Percentiles rank a stretch among this genome's conserved stretches.
These are phyloP conservation scores for Haplosporangium gracile DNA, from an alignment of 192 early-diverging fungal species.

Conservation along the genomic window DNA sequence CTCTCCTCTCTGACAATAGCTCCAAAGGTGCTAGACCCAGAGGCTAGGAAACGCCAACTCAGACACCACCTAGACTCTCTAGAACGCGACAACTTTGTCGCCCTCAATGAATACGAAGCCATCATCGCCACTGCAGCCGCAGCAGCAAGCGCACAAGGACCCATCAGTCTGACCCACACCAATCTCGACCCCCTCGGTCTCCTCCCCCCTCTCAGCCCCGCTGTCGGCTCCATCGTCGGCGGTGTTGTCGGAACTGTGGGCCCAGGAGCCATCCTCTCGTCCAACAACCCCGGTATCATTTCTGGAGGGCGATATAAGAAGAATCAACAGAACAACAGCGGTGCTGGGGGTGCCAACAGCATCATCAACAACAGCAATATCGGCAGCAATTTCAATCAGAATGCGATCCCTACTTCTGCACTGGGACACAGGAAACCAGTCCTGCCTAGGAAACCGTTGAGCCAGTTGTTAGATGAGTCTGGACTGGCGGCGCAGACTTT, in stretches of 20 bases:
- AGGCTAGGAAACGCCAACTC: constrained; percentile 49
- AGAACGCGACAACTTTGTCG: constrained; percentile 67
- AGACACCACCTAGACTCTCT: constrained; percentile 64
- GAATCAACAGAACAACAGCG: background rate
- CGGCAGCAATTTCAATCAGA: background rate
- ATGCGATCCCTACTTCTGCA: background rate
- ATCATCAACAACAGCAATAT: background rate
- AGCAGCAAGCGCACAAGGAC: constrained; percentile 47
- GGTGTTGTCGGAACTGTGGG: constrained; percentile 44
- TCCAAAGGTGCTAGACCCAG: constrained; percentile 38
- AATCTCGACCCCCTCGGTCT: constrained; percentile 43
- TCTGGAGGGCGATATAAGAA: constrained; percentile 44
- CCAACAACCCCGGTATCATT: constrained; percentile 21
- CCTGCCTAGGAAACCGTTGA: constrained; percentile 37
- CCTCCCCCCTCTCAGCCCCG: constrained; percentile 32
- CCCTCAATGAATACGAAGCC: constrained; percentile 64
- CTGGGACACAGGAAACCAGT: constrained; percentile 34
- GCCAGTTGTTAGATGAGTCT: constrained; percentile 43
- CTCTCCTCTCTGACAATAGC: constrained; percentile 2
- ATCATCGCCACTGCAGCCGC: constrained; percentile 61
- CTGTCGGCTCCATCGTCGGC: constrained; percentile 46
- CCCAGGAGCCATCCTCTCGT: constrained; percentile 15
- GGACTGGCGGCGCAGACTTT: constrained; percentile 3
- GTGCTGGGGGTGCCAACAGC: background rate
- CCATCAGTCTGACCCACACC: constrained; percentile 45